A percentile compares a stretch with the other conserved stretches of the same genome.
Evolutionary conservation across 176 grass and related monocot species (phyloP).

Genomic region (Musa schizocarpa): DNA sequence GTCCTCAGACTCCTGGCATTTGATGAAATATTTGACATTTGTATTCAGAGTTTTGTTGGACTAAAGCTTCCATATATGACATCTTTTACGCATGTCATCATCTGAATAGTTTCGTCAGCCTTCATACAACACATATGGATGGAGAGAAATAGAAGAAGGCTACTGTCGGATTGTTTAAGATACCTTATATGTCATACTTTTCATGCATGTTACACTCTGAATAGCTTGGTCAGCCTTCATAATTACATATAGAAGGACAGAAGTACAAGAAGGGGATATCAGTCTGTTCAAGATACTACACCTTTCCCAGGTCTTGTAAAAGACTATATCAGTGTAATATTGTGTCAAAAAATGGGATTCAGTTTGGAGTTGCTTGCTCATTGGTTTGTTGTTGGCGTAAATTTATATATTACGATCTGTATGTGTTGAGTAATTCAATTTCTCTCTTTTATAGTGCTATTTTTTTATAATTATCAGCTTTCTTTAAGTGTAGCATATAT

Average conservation of each 20-base stretch:
- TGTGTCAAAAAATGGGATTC: not conserved
- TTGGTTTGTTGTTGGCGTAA: not conserved
- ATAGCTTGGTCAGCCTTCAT: not conserved
- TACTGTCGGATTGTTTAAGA: not conserved
- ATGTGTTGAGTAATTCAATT: not conserved
- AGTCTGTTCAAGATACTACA: not conserved
- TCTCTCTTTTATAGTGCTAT: too few relatives aligned
- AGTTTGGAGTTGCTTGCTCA: not conserved
- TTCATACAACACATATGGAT: not conserved
- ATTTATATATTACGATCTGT: not conserved
- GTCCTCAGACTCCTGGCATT: not conserved
- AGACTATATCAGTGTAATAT: not conserved
- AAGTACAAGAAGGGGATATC: not conserved
- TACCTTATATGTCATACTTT: not conserved
- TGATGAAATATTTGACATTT: not conserved
- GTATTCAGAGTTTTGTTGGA: not conserved
- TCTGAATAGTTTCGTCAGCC: not conserved
- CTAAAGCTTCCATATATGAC: not conserved
- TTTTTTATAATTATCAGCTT: not conserved
- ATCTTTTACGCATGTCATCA: too few relatives aligned
- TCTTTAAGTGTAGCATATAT: not conserved
- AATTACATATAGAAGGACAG: not conserved
- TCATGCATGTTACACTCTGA: not conserved
- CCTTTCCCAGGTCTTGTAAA: too few relatives aligned
- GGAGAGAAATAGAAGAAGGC: not conserved